Conservation (phyloP, 805 yeast species). For the Starmerella floris region DNA sequence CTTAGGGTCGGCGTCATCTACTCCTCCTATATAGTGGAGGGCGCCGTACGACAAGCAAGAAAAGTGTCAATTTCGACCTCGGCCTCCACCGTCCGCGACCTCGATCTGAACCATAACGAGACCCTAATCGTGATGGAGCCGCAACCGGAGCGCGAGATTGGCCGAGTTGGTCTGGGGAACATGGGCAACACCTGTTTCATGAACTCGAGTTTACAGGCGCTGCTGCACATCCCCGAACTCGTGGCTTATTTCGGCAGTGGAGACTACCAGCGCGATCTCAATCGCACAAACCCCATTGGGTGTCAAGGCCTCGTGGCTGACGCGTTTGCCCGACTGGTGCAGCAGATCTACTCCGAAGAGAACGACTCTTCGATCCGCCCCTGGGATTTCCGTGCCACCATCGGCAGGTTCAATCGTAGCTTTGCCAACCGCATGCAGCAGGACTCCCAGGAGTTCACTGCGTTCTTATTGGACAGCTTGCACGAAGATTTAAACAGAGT, state of each 20-base stretch:
- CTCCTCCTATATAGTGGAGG: neutral
- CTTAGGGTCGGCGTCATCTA: neutral
- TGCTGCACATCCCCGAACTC: conserved; percentile 71
- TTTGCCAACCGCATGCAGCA: conserved; percentile 78
- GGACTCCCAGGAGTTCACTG: conserved; percentile 85
- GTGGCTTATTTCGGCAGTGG: conserved; percentile 54
- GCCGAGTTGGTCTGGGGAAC: conserved; percentile 75
- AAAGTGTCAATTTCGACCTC: neutral
- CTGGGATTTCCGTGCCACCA: conserved; percentile 57
- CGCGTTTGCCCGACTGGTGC: conserved; percentile 58
- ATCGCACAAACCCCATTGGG: conserved; percentile 70
- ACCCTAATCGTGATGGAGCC: conserved; percentile 30
- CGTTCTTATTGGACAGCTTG: conserved; percentile 73
- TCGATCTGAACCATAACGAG: conserved; percentile 6
- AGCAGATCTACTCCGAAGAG: conserved; percentile 34
- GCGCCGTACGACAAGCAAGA: neutral
- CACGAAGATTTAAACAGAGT: conserved; percentile 89
- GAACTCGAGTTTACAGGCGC: conserved; percentile 75
- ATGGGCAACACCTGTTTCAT: conserved; percentile 95
- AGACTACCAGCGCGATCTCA: conserved; percentile 51
- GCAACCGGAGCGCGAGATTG: conserved; percentile 32
- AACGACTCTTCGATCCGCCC: conserved; percentile 36
- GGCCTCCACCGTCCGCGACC: conserved; percentile 2
- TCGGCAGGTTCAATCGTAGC: conserved; percentile 66
- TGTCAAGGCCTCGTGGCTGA: conserved; percentile 68